These are phyloP conservation scores for Alternaria gaisen DNA, from an alignment of 2,329 filamentous ascomycete species.

Conservation along the genomic window DNA sequence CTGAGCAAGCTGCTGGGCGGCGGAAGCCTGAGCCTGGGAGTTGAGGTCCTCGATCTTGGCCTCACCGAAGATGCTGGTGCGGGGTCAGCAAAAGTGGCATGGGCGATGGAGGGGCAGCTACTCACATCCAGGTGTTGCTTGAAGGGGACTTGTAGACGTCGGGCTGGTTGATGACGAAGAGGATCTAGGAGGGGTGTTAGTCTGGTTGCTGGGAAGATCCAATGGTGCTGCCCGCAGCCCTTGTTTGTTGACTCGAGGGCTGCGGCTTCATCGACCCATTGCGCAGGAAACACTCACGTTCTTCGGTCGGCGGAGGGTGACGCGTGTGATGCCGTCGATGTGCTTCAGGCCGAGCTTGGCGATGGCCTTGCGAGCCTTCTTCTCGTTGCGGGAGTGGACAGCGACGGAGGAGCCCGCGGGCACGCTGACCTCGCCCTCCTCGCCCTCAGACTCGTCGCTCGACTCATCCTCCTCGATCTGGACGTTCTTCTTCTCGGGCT, in stretches of 20 bases:
- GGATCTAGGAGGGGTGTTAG: slow-evolving; percentile 69
- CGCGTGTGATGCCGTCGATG: slow-evolving; percentile 95
- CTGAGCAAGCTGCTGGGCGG: slow-evolving; percentile 91
- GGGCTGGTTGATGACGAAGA: slow-evolving; percentile 99
- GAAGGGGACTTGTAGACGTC: slow-evolving; percentile 99
- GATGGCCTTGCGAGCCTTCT: slow-evolving; percentile 99
- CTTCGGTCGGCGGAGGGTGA: slow-evolving; percentile 97
- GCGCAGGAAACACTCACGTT: slow-evolving; percentile 75
- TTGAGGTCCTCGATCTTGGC: slow-evolving; percentile 99
- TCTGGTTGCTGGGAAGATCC: slow-evolving; percentile 15
- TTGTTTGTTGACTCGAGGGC: slow-evolving; percentile 14
- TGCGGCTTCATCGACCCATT: slow-evolving; percentile 28
- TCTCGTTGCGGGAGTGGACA: slow-evolving; percentile 99
- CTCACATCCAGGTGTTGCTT: slow-evolving; percentile 99
- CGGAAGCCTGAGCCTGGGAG: slow-evolving; percentile 94
- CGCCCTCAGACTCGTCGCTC: slow-evolving; percentile 78
- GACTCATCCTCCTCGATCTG: slow-evolving; percentile 77
- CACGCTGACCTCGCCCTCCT: slow-evolving; percentile 72
- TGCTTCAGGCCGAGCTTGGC: slow-evolving; percentile 97
- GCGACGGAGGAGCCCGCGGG: slow-evolving; percentile 88
- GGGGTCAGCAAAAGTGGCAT: slow-evolving; percentile 32
- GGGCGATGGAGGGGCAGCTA: slow-evolving; percentile 27
- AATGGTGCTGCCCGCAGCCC: slow-evolving; percentile 8
- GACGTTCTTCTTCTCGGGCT: slow-evolving; percentile 78
- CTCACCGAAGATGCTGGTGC: slow-evolving; percentile 92